Evolutionary conservation across 148 eudicot genomes (phyloP).

Genomic region (Simmondsia chinensis): DNA sequence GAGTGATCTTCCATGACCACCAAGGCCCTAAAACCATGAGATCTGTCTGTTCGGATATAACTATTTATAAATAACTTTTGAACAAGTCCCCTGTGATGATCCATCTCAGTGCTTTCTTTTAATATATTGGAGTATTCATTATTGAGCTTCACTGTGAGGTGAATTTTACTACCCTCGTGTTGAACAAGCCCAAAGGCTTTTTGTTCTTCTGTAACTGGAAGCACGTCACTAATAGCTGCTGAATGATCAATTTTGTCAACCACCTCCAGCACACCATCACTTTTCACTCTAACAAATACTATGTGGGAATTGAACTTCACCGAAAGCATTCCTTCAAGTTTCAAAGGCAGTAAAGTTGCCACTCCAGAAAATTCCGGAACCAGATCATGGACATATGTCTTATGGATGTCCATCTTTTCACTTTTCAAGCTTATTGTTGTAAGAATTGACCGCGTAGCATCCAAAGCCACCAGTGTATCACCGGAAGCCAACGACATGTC

Average conservation of each 20-base stretch:
- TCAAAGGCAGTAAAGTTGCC: conserved; percentile 43
- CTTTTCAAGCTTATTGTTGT: conserved; percentile 40
- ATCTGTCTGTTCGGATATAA: conserved; percentile 81
- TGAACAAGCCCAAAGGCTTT: conserved; percentile 75
- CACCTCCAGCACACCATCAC: conserved; percentile 42
- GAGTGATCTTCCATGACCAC: conserved; percentile 99
- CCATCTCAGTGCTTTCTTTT: conserved; percentile 66
- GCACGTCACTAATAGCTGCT: conserved; percentile 60
- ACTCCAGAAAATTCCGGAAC: conserved; percentile 46
- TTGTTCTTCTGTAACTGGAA: conserved; percentile 52
- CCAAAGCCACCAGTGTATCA: conserved; percentile 58
- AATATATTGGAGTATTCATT: conserved; percentile 46
- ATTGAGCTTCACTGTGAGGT: conserved; percentile 58
- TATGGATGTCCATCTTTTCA: conserved; percentile 45
- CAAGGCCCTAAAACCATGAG: conserved; percentile 88
- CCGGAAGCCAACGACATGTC: conserved; percentile 46
- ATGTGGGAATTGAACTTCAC: conserved; percentile 31
- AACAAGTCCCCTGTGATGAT: conserved; percentile 55
- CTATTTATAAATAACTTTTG: conserved; percentile 77
- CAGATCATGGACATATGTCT: conserved; percentile 48
- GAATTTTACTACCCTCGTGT: conserved; percentile 45
- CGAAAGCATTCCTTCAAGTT: conserved; percentile 53
- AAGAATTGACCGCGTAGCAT: conserved; percentile 49
- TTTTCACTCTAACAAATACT: conserved; percentile 43
- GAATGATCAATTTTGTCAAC: conserved; percentile 47